phyloP scores from a whole-genome alignment of 441 rosid genomes.

The Erodium moschatum region DNA sequence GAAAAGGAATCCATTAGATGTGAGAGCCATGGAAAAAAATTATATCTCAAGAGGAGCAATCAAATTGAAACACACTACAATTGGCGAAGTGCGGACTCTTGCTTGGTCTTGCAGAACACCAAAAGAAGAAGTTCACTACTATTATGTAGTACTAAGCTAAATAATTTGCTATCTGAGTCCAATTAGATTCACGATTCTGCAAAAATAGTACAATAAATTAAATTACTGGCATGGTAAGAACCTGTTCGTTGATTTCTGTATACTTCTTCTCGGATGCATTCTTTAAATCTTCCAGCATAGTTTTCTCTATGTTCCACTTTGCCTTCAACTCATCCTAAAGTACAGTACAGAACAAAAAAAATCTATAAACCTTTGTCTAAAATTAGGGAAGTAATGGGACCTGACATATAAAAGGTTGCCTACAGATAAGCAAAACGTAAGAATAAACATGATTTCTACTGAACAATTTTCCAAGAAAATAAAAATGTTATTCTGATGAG shows the following conservation, averaged over 20 bases:
- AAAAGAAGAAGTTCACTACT: background rate
- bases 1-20: background rate
- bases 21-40: background rate
- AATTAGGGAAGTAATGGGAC: background rate
- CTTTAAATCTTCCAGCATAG: slow-evolving; percentile 49
- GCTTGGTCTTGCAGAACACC: background rate
- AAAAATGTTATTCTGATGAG: background rate
- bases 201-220: background rate
- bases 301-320: slow-evolving; percentile 63
- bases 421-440: background rate
- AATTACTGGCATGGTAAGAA: slow-evolving; percentile 12
- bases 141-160: background rate
- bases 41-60: background rate
- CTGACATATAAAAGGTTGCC: background rate
- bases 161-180: background rate
- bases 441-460: background rate
- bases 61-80: background rate
- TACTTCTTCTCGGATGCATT: slow-evolving; percentile 62
- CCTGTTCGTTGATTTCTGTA: slow-evolving; percentile 84
- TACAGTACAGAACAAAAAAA: slow-evolving; percentile 15
- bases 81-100: background rate
- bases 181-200: background rate
- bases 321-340: slow-evolving; percentile 55
- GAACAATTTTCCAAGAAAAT: background rate
- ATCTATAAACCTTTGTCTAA: background rate